Conservation (phyloP, 129 eudicot species). For the Lonicera japonica region DNA sequence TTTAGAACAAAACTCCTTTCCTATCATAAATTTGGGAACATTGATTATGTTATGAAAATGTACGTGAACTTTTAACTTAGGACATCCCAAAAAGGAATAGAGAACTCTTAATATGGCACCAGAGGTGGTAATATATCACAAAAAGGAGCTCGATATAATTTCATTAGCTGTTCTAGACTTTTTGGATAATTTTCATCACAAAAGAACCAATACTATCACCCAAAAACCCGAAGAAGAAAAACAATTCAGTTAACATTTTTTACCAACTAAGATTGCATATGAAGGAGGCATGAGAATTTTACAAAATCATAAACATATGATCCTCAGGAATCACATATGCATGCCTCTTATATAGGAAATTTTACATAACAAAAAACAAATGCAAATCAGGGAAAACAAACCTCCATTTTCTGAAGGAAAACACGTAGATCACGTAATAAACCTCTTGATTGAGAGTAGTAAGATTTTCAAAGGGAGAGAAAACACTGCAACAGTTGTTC, state of each 20-base stretch:
- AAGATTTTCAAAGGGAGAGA: constrained; percentile 20
- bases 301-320: neutral
- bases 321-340: neutral
- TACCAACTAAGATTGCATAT: neutral
- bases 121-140: too few species aligned
- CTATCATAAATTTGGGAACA: too few species aligned
- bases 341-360: neutral
- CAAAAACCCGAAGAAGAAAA: neutral
- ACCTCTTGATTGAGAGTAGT: constrained; percentile 22
- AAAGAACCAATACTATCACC: neutral
- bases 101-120: too few species aligned
- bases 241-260: neutral
- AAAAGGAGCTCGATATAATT: too few species aligned
- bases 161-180: too few species aligned
- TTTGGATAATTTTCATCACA: neutral
- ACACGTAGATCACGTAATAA: neutral
- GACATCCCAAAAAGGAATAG: too few species aligned
- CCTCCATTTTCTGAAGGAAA: neutral
- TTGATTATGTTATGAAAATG: too few species aligned
- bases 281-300: neutral
- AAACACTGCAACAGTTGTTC: constrained; percentile 60
- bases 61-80: too few species aligned
- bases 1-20: too few species aligned
- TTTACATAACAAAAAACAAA: neutral
- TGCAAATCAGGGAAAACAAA: neutral